Percentiles rank a stretch among this genome's conserved stretches.
These are phyloP conservation scores for Trichosporon sp. DNA, from an alignment of 1,284 basidiomycete genomes.

Conservation along the genomic window DNA sequence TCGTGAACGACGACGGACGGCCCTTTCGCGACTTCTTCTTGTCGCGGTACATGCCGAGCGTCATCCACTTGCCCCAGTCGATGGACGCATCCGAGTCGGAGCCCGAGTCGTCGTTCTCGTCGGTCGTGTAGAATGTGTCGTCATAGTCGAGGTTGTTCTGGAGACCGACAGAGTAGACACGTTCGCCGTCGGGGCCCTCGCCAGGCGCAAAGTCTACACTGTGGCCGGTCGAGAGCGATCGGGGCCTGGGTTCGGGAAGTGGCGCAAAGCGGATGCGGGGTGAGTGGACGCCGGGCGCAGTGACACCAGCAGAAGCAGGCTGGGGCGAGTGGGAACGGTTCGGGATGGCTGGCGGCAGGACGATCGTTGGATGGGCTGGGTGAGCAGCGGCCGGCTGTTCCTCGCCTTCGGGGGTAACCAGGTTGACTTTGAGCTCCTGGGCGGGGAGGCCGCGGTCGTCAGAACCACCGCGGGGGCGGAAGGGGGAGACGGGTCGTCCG, in stretches of 20 bases:
- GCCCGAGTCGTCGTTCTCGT: constrained; percentile 4
- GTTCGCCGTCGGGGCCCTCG: constrained; percentile 18
- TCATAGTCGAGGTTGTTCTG: constrained; percentile 21
- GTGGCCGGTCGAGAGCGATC: constrained; percentile 42
- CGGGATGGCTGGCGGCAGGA: neutral
- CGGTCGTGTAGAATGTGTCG: constrained; percentile 11
- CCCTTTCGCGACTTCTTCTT: constrained; percentile 5
- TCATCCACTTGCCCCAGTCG: constrained; percentile 5
- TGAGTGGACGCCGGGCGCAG: constrained; percentile 8
- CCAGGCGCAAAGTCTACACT: constrained; percentile 27
- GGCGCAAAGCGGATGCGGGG: constrained; percentile 47
- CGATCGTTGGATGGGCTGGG: neutral
- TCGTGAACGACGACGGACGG: constrained; percentile 4
- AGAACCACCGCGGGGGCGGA: constrained; percentile 2
- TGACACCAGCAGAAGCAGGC: neutral
- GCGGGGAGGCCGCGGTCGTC: neutral
- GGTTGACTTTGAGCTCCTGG: neutral
- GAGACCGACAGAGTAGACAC: constrained; percentile 18
- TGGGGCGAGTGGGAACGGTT: neutral
- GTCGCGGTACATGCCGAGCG: neutral
- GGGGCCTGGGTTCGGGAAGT: constrained; percentile 44
- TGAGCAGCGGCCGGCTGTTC: neutral
- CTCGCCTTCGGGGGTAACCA: neutral
- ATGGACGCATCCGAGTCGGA: constrained; percentile 14
- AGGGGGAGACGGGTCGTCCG: neutral